A percentile compares a stretch with the other conserved stretches of the same genome.
Conservation (phyloP, 1,284 basidiomycete genomes). For the Mrakiaceae sp. region DNA sequence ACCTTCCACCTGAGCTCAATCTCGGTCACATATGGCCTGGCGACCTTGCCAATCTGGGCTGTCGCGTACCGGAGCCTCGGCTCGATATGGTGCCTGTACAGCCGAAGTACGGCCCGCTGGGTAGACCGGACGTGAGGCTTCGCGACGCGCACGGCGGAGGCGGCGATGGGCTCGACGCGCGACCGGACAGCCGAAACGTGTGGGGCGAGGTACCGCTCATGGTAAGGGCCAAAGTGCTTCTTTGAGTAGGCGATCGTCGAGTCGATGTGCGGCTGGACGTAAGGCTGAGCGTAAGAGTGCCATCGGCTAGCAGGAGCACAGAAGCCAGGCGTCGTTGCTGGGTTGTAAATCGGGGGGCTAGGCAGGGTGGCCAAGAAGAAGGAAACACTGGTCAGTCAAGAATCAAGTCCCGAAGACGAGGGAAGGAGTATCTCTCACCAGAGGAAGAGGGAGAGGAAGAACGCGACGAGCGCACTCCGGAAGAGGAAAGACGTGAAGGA, state of each 20-base stretch:
- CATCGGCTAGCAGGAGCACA: constrained; percentile 7
- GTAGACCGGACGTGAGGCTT: background rate
- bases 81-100: constrained; percentile 8
- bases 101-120: background rate
- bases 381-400: too few relatives aligned
- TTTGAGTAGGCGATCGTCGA: background rate
- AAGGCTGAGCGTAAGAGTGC: constrained; percentile 7
- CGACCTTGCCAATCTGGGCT: background rate
- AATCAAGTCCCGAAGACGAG: too few relatives aligned
- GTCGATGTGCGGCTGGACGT: constrained; percentile 15
- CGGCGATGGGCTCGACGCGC: background rate
- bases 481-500: too few relatives aligned
- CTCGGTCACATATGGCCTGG: background rate
- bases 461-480: too few relatives aligned
- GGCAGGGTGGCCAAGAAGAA: too few relatives aligned
- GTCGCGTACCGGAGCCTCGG: constrained; percentile 12
- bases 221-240: constrained; percentile 1
- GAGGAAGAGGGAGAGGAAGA: too few relatives aligned
- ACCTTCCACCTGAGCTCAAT: constrained; percentile 5
- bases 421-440: too few relatives aligned
- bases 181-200: background rate
- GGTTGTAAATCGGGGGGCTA: too few relatives aligned
- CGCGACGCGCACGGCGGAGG: background rate
- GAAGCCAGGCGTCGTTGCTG: background rate
- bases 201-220: background rate